A percentile compares a stretch with the other conserved stretches of the same genome.
Conservation (phyloP, 805 yeast genomes). For the Yamadazyma phyllophila region DNA sequence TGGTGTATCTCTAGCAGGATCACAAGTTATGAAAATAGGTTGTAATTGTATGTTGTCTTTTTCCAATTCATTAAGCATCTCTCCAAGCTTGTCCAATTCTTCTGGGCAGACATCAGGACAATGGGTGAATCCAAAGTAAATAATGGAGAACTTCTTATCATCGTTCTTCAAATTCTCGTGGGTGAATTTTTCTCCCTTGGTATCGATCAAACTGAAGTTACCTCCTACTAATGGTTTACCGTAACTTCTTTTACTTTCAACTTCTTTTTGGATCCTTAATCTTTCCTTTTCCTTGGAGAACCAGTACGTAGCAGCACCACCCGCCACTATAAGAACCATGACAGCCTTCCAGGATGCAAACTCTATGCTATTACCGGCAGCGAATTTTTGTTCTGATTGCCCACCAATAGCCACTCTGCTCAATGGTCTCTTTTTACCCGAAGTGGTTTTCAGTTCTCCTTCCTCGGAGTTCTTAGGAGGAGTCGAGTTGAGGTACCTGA, state of each 20-base stretch:
- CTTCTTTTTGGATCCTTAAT: slow-evolving; percentile 69
- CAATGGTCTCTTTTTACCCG: slow-evolving; percentile 54
- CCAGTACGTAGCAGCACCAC: slow-evolving; percentile 67
- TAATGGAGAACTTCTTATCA: slow-evolving; percentile 60
- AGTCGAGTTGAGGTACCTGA: neutral
- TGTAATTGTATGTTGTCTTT: slow-evolving; percentile 59
- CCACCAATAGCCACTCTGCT: slow-evolving; percentile 82
- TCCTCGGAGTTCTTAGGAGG: neutral
- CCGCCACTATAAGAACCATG: slow-evolving; percentile 60
- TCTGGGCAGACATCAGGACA: slow-evolving; percentile 99
- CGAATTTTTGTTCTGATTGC: slow-evolving; percentile 31
- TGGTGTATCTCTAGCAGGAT: slow-evolving; percentile 92
- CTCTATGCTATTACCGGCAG: slow-evolving; percentile 51
- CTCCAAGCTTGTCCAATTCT: slow-evolving; percentile 88
- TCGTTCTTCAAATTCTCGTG: slow-evolving; percentile 59
- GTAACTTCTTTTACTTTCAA: slow-evolving; percentile 79
- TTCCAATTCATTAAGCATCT: slow-evolving; percentile 57
- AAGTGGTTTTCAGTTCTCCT: neutral
- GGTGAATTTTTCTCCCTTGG: slow-evolving; percentile 70
- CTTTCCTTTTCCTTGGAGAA: slow-evolving; percentile 77
- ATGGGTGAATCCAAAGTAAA: slow-evolving; percentile 96
- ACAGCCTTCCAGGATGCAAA: slow-evolving; percentile 86
- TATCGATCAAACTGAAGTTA: slow-evolving; percentile 71
- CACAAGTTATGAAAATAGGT: slow-evolving; percentile 93
- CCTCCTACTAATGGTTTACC: slow-evolving; percentile 96